Conservation (phyloP, 2,329 filamentous ascomycete genomes). For the Fusarium cyanostomum region DNA sequence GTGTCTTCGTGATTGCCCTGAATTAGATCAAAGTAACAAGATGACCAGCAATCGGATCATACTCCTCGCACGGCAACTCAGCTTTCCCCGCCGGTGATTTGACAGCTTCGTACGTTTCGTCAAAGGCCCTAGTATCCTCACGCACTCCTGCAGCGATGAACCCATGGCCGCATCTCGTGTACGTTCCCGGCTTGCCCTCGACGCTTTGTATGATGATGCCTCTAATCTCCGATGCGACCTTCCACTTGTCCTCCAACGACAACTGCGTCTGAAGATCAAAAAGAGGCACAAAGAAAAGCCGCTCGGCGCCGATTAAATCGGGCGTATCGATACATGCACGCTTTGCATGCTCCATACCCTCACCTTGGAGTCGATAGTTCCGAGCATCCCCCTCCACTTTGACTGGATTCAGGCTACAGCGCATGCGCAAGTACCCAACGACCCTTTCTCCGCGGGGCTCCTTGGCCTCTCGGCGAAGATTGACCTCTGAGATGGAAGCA, state of each 20-base stretch:
- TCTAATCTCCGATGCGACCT: constrained; percentile 6
- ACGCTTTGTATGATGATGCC: constrained; percentile 7
- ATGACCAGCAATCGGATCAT: constrained; percentile 4
- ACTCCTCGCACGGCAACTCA: constrained; percentile 6
- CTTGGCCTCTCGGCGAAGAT: not conserved
- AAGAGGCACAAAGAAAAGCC: constrained; percentile 12
- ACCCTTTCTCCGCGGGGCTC: constrained; percentile 1
- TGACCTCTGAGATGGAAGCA: not conserved
- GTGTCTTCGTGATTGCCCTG: too few species aligned
- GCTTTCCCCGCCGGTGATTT: not conserved
- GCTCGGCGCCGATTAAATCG: not conserved
- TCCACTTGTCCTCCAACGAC: constrained; percentile 7
- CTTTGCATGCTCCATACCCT: constrained; percentile 2
- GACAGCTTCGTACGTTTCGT: not conserved
- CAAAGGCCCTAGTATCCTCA: constrained; percentile 5
- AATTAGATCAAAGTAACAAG: constrained; percentile 7
- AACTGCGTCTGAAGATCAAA: constrained; percentile 6
- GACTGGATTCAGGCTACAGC: constrained; percentile 10
- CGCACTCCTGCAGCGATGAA: not conserved
- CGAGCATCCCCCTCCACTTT: not conserved
- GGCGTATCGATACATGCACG: not conserved
- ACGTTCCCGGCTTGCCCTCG: not conserved
- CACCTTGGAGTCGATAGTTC: not conserved
- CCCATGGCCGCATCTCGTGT: constrained; percentile 15
- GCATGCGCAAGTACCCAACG: not conserved